These are phyloP conservation scores for Camellia oleifera DNA, from an alignment of 179 eudicot genomes.

Conservation along the genomic window DNA sequence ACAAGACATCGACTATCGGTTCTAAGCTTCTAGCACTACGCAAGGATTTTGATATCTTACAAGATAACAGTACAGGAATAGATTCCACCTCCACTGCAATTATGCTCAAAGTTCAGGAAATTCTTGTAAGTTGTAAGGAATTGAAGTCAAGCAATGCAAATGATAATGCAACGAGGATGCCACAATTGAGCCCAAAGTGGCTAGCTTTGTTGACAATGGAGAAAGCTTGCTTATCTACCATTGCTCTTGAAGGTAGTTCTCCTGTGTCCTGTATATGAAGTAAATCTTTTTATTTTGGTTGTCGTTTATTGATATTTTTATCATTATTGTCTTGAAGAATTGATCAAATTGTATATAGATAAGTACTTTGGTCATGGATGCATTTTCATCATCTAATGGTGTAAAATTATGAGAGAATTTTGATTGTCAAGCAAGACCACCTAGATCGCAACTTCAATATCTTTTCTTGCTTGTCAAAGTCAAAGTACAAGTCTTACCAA, in stretches of 20 bases:
- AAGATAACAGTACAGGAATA: slow-evolving; percentile 46
- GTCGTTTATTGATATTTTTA: not conserved
- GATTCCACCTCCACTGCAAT: slow-evolving; percentile 71
- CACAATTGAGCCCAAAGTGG: slow-evolving; percentile 87
- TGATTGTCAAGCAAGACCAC: not conserved
- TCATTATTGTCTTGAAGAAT: not conserved
- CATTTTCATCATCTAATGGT: not conserved
- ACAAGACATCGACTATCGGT: slow-evolving; percentile 58
- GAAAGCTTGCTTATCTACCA: slow-evolving; percentile 76
- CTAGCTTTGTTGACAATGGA: slow-evolving; percentile 84
- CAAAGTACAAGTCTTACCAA: not conserved
- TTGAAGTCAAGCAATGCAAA: slow-evolving; percentile 56
- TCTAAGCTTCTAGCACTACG: slow-evolving; percentile 68
- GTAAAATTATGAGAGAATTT: not conserved
- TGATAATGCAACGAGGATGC: slow-evolving; percentile 42
- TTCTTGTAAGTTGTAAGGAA: slow-evolving; percentile 78
- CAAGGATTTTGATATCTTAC: slow-evolving; percentile 44
- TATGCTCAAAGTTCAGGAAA: slow-evolving; percentile 64
- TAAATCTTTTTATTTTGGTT: not conserved
- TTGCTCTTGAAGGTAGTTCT: slow-evolving; percentile 77
- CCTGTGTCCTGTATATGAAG: not conserved
- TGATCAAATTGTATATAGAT: not conserved
- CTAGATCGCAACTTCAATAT: not conserved
- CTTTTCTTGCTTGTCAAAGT: not conserved
- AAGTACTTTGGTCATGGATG: not conserved